These are phyloP conservation scores for Zasmidium citrigriseum DNA, from an alignment of 2,329 filamentous ascomycete genomes.

Conservation along the genomic window DNA sequence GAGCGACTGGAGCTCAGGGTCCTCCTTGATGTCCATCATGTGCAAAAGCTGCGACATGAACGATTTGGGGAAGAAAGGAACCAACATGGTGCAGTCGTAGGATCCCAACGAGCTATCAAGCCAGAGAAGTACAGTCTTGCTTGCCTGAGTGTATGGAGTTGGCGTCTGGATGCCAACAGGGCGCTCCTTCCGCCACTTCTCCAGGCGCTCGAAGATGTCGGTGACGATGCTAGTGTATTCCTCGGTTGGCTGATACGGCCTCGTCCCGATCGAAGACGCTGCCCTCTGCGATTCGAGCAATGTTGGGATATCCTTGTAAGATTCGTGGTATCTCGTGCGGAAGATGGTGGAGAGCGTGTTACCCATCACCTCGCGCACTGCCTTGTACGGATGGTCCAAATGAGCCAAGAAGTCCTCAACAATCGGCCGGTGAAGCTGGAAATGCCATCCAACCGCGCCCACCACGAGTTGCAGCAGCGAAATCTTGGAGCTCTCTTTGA, in stretches of 20 bases:
- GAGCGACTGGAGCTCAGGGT: constrained; percentile 89
- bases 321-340: constrained; percentile 90
- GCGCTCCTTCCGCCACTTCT: constrained; percentile 84
- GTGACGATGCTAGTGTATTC: constrained; percentile 73
- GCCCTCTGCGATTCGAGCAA: constrained; percentile 78
- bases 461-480: constrained; percentile 86
- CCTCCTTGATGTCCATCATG: constrained; percentile 99
- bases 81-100: constrained; percentile 87
- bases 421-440: constrained; percentile 85
- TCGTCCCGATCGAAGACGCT: constrained; percentile 78
- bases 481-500: constrained; percentile 98
- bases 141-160: constrained; percentile 90
- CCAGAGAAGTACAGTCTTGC: constrained; percentile 95
- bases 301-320: constrained; percentile 75
- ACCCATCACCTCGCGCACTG: constrained; percentile 92
- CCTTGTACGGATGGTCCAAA: constrained; percentile 96
- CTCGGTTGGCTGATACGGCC: constrained; percentile 76
- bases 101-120: constrained; percentile 88
- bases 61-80: constrained; percentile 84
- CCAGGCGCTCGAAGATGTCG: constrained; percentile 75
- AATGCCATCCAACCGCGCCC: constrained; percentile 91
- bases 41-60: constrained; percentile 93
- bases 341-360: constrained; percentile 85
- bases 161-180: constrained; percentile 87
- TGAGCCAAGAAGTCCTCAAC: constrained; percentile 85